These are phyloP conservation scores for Murraya paniculata DNA, from an alignment of 345 rosid species.

Conservation along the genomic window DNA sequence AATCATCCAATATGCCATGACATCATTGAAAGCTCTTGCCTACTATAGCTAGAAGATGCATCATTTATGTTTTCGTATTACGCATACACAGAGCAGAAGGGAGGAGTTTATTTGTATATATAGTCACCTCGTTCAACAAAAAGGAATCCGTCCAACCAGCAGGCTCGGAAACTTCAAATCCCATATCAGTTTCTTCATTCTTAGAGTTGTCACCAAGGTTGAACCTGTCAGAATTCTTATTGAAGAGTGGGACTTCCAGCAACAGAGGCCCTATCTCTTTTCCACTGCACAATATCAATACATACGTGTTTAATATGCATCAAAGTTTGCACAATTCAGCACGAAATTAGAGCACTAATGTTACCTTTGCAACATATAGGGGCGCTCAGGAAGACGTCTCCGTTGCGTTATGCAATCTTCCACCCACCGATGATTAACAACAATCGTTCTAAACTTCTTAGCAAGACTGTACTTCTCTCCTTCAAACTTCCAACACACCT, in stretches of 20 bases:
- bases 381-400: constrained; percentile 54
- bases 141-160: constrained; percentile 51
- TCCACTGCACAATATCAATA: constrained; percentile 49
- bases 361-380: constrained; percentile 64
- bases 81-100: not conserved
- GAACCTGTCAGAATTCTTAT: constrained; percentile 35
- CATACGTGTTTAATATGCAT: not conserved
- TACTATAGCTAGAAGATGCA: not conserved
- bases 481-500: constrained; percentile 86
- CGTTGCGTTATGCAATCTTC: constrained; percentile 73
- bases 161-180: constrained; percentile 29
- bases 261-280: constrained; percentile 61
- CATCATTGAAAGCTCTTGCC: not conserved
- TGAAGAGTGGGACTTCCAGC: constrained; percentile 37
- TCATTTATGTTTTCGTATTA: not conserved
- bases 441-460: constrained; percentile 42
- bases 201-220: constrained; percentile 21
- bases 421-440: constrained; percentile 84
- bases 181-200: constrained; percentile 18
- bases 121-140: constrained; percentile 61
- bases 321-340: not conserved
- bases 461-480: constrained; percentile 72
- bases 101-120: not conserved
- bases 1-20: not conserved
- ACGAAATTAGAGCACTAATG: no score